A percentile compares a stretch with the other conserved stretches of the same genome.
phyloP scores from a whole-genome alignment of 352 stramenopile genomes.

The Pythium phragmitis region DNA sequence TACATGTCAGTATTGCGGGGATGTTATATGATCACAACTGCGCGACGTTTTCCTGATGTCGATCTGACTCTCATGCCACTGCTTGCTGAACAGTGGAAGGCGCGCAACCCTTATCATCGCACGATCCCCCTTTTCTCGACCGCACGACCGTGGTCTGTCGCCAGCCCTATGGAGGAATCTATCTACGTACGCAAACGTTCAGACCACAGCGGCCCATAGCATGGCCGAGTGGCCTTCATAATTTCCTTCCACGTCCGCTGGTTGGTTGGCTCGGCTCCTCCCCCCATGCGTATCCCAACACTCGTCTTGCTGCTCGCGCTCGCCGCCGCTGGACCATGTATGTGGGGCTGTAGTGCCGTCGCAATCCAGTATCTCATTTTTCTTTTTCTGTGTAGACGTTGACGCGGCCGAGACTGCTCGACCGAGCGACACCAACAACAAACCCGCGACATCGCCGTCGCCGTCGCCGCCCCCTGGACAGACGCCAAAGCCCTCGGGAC shows the following conservation, averaged over 20 bases:
- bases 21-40: too few species aligned
- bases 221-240: neutral
- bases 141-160: too few species aligned
- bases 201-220: neutral
- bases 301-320: neutral
- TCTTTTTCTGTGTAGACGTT: slow-evolving; percentile 3
- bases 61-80: too few species aligned
- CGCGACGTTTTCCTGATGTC: too few species aligned
- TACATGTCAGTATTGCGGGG: too few species aligned
- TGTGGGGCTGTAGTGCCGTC: neutral
- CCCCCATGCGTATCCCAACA: neutral
- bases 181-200: too few species aligned
- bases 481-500: slow-evolving; percentile 10
- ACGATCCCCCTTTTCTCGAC: too few species aligned
- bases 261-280: neutral
- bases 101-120: too few species aligned
- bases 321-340: neutral
- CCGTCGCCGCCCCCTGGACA: slow-evolving; percentile 2
- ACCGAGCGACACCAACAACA: slow-evolving; percentile 38
- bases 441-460: slow-evolving; percentile 22
- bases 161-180: neutral
- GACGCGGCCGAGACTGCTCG: slow-evolving; percentile 2
- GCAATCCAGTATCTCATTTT: neutral
- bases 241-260: neutral
- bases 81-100: too few species aligned